phyloP scores from a whole-genome alignment of 164 flowering plant genomes.

The Aristolochia fimbriata region DNA sequence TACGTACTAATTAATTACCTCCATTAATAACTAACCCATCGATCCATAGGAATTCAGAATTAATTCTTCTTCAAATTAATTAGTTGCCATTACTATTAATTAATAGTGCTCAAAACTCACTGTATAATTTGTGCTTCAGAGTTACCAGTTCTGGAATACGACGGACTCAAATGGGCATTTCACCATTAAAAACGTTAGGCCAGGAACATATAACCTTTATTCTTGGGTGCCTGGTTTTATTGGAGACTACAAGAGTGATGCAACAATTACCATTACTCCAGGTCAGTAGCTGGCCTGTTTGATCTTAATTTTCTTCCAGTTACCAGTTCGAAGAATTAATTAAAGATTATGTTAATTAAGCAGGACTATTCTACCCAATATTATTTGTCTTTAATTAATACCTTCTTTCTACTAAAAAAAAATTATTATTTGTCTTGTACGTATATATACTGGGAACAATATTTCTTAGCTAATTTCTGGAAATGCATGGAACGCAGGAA shows the following conservation, averaged over 20 bases:
- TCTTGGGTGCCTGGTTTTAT: conserved; percentile 70
- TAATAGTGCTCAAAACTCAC: not conserved
- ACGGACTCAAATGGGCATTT: conserved; percentile 50
- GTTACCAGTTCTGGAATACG: conserved; percentile 73
- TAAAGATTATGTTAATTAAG: no score
- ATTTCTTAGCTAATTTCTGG: no score
- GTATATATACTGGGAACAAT: no score
- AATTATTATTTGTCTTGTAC: no score
- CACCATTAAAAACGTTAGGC: conserved; percentile 31
- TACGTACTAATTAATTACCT: no score
- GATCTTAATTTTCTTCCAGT: not conserved
- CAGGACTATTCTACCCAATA: no score
- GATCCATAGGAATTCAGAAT: not conserved
- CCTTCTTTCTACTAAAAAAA: no score
- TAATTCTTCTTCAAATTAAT: not conserved
- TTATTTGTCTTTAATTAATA: no score
- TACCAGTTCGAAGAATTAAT: no score
- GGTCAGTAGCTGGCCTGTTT: not conserved
- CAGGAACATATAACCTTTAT: conserved; percentile 61
- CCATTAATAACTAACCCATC: no score
- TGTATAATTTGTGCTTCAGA: conserved; percentile 21
- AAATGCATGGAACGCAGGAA: conserved; percentile 29
- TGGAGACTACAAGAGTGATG: conserved; percentile 48
- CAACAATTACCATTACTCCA: not conserved
- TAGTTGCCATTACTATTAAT: no score